These are phyloP conservation scores for Candida tetrigidarum DNA, from an alignment of 1,139 yeast genomes.

Conservation along the genomic window DNA sequence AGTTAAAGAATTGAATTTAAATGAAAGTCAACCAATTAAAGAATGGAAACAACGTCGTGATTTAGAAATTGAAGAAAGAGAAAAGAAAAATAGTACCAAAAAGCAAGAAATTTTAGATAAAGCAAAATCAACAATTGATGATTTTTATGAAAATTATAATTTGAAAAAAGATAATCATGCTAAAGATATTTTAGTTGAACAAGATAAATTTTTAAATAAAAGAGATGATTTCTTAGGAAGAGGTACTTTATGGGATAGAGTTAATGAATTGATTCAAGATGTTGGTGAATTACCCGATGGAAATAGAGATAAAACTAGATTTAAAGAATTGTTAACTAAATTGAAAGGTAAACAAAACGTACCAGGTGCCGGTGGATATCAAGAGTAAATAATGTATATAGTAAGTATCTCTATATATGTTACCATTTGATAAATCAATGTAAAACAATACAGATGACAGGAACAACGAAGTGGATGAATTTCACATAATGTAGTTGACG, in stretches of 20 bases:
- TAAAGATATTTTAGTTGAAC: conserved; percentile 65
- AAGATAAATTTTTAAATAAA: conserved; percentile 72
- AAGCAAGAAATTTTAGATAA: conserved; percentile 70
- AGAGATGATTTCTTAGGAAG: conserved; percentile 81
- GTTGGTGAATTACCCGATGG: conserved; percentile 47
- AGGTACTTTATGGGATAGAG: conserved; percentile 91
- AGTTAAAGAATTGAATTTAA: conserved; percentile 24
- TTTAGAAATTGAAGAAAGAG: conserved; percentile 81
- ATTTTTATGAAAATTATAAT: conserved; percentile 92
- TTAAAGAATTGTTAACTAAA: conserved; percentile 66
- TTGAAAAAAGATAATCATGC: conserved; percentile 77
- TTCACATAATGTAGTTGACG: conserved; percentile 24
- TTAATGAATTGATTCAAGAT: conserved; percentile 49
- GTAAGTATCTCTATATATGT: too few relatives aligned
- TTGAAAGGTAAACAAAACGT: conserved; percentile 71
- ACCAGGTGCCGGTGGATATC: conserved; percentile 61
- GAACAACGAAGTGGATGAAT: too few relatives aligned
- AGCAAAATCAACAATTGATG: conserved; percentile 90
- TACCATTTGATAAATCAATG: too few relatives aligned
- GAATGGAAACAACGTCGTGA: conserved; percentile 90
- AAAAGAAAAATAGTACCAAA: conserved; percentile 68
- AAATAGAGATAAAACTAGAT: conserved; percentile 70
- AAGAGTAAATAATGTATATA: conserved; percentile 13
- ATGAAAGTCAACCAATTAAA: conserved; percentile 59
- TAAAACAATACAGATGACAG: too few relatives aligned